A percentile compares a stretch with the other conserved stretches of the same genome.
Conservation (phyloP, 139 green algal genomes). For the Asterochloris erici region DNA sequence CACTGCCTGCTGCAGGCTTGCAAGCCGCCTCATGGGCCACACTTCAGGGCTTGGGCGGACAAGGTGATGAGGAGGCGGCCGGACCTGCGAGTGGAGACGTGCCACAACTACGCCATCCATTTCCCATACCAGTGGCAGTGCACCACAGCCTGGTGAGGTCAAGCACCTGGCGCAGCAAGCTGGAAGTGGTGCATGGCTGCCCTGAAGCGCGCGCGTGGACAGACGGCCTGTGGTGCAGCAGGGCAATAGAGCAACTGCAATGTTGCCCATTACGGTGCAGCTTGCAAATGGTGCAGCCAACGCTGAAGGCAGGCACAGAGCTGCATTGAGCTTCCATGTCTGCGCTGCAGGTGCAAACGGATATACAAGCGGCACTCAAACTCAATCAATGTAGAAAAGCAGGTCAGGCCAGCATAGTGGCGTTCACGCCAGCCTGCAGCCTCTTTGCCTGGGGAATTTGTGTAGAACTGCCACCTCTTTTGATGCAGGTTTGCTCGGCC, state of each 20-base stretch:
- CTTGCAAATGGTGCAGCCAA: too few relatives aligned
- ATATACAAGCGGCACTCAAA: slow-evolving; percentile 57
- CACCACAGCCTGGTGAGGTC: slow-evolving; percentile 14
- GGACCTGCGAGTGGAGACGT: slow-evolving; percentile 52
- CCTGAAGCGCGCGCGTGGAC: neutral
- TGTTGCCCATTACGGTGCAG: neutral
- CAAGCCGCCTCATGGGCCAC: slow-evolving; percentile 58
- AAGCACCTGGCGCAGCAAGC: neutral
- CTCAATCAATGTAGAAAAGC: slow-evolving; percentile 46
- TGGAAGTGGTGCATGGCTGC: neutral
- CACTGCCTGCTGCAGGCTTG: neutral
- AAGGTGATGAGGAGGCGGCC: slow-evolving; percentile 26
- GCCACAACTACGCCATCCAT: slow-evolving; percentile 59
- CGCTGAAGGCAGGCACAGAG: too few relatives aligned
- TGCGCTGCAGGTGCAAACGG: slow-evolving; percentile 26
- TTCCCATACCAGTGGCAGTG: slow-evolving; percentile 51
- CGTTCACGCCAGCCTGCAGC: neutral
- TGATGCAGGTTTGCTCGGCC: slow-evolving; percentile 33
- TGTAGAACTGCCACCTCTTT: neutral
- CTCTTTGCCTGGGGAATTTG: neutral
- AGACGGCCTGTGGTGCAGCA: neutral
- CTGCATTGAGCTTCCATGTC: too few relatives aligned
- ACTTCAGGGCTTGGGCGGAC: slow-evolving; percentile 52
- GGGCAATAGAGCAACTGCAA: neutral
- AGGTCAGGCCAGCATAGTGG: slow-evolving; percentile 12